These are phyloP conservation scores for Magnusiomyces ingens DNA, from an alignment of 1,139 yeast species.

Conservation along the genomic window DNA sequence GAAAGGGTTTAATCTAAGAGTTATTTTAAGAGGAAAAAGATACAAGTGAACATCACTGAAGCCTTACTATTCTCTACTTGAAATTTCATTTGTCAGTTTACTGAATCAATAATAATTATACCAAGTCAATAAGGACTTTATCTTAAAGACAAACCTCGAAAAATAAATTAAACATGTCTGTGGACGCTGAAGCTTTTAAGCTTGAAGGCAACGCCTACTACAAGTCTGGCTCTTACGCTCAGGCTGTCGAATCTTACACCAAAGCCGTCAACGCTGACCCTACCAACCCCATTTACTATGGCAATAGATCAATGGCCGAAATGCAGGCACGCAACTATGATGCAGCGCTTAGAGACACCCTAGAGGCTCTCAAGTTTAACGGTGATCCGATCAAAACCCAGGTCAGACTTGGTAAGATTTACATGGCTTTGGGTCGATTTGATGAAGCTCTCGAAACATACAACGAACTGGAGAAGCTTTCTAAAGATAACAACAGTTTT, in stretches of 20 bases:
- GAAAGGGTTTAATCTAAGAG: no score
- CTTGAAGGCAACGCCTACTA: slow-evolving; percentile 36
- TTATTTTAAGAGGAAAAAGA: no score
- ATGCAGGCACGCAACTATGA: slow-evolving; percentile 51
- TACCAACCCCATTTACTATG: slow-evolving; percentile 42
- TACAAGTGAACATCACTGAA: no score
- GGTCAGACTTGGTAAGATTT: slow-evolving; percentile 34
- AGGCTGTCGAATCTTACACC: slow-evolving; percentile 34
- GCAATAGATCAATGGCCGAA: slow-evolving; percentile 79
- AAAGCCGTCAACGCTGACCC: slow-evolving; percentile 36
- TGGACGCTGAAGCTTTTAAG: slow-evolving; percentile 30
- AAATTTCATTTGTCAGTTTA: no score
- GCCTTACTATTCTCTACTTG: no score
- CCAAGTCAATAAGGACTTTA: no score
- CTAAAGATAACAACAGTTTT: slow-evolving; percentile 18
- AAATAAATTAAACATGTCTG: not conserved
- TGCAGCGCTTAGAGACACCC: slow-evolving; percentile 49
- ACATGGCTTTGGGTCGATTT: slow-evolving; percentile 32
- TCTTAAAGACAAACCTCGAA: no score
- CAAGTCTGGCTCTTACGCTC: slow-evolving; percentile 33
- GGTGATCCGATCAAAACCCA: slow-evolving; percentile 33
- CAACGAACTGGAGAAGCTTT: slow-evolving; percentile 12
- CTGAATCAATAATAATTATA: no score
- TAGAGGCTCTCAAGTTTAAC: slow-evolving; percentile 30
- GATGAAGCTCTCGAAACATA: slow-evolving; percentile 31